Evolutionary conservation across 768 basidiomycete species (phyloP).

Genomic region (Pluteus cervinus): DNA sequence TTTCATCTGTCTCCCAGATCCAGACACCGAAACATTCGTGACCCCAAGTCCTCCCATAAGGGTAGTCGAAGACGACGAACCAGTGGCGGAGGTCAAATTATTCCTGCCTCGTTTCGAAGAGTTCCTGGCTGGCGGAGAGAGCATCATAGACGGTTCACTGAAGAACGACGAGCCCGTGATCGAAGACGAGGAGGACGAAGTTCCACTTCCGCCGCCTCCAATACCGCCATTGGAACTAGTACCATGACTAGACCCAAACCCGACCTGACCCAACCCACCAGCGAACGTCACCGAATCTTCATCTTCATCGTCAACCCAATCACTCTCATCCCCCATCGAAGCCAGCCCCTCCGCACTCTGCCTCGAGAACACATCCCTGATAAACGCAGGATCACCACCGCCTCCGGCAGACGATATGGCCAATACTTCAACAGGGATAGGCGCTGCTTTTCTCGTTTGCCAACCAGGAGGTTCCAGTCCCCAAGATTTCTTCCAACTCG

Average conservation of each 20-base stretch:
- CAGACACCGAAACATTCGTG: conserved; percentile 12
- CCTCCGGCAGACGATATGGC: conserved; percentile 59
- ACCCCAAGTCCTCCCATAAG: conserved; percentile 1
- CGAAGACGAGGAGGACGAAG: conserved; percentile 23
- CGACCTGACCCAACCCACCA: conserved; percentile 72
- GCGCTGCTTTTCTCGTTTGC: conserved; percentile 61
- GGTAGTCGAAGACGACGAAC: conserved; percentile 12
- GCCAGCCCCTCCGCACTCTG: too few relatives aligned
- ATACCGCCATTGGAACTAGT: conserved; percentile 3
- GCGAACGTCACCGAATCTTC: conserved; percentile 67
- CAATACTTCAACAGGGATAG: conserved; percentile 72
- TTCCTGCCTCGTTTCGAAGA: conserved; percentile 31
- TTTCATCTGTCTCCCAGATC: conserved; percentile 35
- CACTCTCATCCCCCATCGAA: conserved; percentile 68
- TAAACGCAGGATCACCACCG: conserved; percentile 38
- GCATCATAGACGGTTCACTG: conserved; percentile 33
- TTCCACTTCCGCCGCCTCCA: too few relatives aligned
- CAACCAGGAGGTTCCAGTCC: conserved; percentile 83
- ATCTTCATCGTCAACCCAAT: conserved; percentile 88
- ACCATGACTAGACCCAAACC: too few relatives aligned
- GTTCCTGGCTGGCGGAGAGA: conserved; percentile 49
- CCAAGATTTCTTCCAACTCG: conserved; percentile 90
- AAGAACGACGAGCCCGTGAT: conserved; percentile 17
- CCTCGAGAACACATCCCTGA: conserved; percentile 79
- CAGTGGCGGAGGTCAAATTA: conserved; percentile 12